phyloP scores from a whole-genome alignment of 2,329 filamentous ascomycete species.

The Beauveria australis region DNA sequence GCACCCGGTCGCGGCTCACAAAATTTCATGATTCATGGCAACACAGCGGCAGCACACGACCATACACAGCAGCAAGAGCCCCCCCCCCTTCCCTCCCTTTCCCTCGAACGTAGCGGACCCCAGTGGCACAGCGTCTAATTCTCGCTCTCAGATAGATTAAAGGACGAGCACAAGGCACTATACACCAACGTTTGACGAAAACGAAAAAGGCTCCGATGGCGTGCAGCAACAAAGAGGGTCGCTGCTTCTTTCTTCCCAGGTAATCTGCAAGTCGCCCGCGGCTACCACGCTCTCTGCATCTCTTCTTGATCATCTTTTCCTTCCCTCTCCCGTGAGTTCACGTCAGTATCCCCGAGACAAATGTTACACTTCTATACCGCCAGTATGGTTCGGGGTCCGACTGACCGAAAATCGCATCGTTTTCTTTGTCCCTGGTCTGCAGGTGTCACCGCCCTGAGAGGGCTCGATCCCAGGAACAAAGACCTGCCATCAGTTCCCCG shows the following conservation, averaged over 20 bases:
- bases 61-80: neutral
- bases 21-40: neutral
- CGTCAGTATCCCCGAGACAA: neutral
- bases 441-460: neutral
- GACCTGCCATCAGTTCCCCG: neutral
- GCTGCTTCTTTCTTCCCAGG: neutral
- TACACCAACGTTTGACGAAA: neutral
- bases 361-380: neutral
- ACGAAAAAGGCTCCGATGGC: neutral
- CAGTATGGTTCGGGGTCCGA: neutral
- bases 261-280: neutral
- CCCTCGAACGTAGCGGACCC: neutral
- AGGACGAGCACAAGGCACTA: neutral
- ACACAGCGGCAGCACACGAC: neutral
- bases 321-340: neutral
- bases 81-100: too few relatives aligned
- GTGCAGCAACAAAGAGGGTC: neutral
- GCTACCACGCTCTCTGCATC: neutral
- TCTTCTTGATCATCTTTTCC: neutral
- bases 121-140: neutral
- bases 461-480: neutral
- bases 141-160: conserved; percentile 5
- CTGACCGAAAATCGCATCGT: neutral
- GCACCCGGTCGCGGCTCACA: too few relatives aligned
- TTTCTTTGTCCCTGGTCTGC: neutral